Evolutionary conservation across 495 filamentous ascomycete species (phyloP), one percentile per base, ranked within the genome.

Genomic region (Aspergillus ostianus): DNA sequence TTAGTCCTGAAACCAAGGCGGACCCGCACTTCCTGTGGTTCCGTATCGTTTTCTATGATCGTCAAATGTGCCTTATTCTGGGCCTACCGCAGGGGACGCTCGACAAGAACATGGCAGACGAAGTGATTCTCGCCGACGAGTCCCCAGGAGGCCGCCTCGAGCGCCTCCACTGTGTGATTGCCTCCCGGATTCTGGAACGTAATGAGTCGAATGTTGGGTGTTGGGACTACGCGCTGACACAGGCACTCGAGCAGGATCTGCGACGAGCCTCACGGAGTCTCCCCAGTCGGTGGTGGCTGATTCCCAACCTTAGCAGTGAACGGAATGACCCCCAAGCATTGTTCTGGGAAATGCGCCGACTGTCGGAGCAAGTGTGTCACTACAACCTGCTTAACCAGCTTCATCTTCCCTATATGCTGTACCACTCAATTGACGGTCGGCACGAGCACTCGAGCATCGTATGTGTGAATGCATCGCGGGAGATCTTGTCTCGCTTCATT

Each of bases 401-500:
- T 0, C 69, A 75, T 56, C 46, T 75, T 6, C 72, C 69, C 13
- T 70, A 73, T 44, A 72, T 74, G 66, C 55, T 73, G 1, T 51
- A 58, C 30, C 49, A 54, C 15, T 61, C 61, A 13, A 7, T 20
- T 19, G 62, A 68, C 46, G 46, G 21, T 4, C 63, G 46, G 4
- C 62, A 62, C 48, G 65, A 77, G 15, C 71, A 73, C 57, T 77
- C 71, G 50, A 67, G 68, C 8, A 67, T 72, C 19, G 71, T 70
- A 13, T 75, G 75, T n/a, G 60, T 83, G 0, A 76, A 77, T 61
- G 65, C 77, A 72, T 72, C 75, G 7, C 71, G 80, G 1, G 75
- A 79, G 53, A 69, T 82, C 56, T 65, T 85, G n/a, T 65, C 62
- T 0, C 71, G 73, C 17, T 85, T 77, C 54, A 68, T 73, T 32